Conservation (phyloP, 192 early-diverging fungal genomes). For the Dimargaris xerosporica region DNA sequence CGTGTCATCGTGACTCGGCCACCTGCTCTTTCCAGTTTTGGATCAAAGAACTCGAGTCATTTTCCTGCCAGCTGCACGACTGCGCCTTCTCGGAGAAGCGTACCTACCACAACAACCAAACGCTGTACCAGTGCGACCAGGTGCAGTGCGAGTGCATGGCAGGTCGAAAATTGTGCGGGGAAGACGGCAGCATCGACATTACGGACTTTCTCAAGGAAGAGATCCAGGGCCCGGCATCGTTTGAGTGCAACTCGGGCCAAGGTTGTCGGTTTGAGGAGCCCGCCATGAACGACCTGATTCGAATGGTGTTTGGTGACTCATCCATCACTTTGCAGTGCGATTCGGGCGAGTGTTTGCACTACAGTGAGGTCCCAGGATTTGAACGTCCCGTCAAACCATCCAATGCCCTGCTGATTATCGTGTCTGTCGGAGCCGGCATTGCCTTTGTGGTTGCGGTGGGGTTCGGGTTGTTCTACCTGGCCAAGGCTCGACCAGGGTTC, state of each 20-base stretch:
- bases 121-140: constrained; percentile 47
- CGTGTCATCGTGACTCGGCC: constrained; percentile 37
- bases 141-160: constrained; percentile 72
- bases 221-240: constrained; percentile 63
- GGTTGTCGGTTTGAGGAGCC: constrained; percentile 56
- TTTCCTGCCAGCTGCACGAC: constrained; percentile 71
- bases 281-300: constrained; percentile 73
- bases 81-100: constrained; percentile 49
- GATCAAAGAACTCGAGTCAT: constrained; percentile 73
- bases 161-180: constrained; percentile 69
- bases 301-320: constrained; percentile 62
- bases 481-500: constrained; percentile 16
- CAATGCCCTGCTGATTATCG: constrained; percentile 22
- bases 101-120: constrained; percentile 34
- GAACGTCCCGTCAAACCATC: constrained; percentile 25
- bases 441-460: constrained; percentile 22
- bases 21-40: constrained; percentile 75
- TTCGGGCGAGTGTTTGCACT: constrained; percentile 78
- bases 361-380: constrained; percentile 72
- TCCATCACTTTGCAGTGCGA: constrained; percentile 63
- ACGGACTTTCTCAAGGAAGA: constrained; percentile 61
- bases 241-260: constrained; percentile 35
- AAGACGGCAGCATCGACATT: constrained; percentile 63
- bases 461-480: constrained; percentile 16
- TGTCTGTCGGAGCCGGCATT: constrained; percentile 23